These are phyloP conservation scores for Blepharisma stoltei DNA, from an alignment of 73 alveolate genomes.

Conservation along the genomic window DNA sequence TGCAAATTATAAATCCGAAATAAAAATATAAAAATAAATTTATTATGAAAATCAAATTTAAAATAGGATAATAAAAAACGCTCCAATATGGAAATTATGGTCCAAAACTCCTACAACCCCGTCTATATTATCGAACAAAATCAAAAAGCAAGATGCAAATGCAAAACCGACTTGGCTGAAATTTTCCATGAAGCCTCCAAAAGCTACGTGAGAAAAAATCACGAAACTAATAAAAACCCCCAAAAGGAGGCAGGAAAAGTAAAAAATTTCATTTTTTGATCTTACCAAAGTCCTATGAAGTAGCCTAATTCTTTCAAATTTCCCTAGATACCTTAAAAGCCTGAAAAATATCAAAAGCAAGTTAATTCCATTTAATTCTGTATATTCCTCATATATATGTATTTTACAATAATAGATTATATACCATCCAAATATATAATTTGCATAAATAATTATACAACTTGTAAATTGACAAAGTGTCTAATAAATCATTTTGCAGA, in stretches of 20 bases:
- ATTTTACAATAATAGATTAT: too few relatives aligned
- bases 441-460: too few relatives aligned
- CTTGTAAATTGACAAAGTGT: conserved; percentile 17
- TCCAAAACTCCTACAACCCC: background rate
- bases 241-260: conserved; percentile 54
- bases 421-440: conserved; percentile 6
- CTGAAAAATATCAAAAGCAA: conserved; percentile 48
- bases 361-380: conserved; percentile 39
- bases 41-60: too few relatives aligned
- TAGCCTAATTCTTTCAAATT: conserved; percentile 58
- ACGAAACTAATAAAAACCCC: conserved; percentile 61
- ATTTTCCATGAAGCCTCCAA: conserved; percentile 44
- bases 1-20: too few relatives aligned
- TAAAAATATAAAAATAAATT: too few relatives aligned
- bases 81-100: background rate
- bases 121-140: conserved; percentile 23
- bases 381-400: too few relatives aligned
- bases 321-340: conserved; percentile 51
- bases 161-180: conserved; percentile 2
- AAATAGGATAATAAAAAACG: conserved; percentile 12
- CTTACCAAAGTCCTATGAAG: conserved; percentile 44
- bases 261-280: conserved; percentile 60
- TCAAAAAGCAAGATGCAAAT: conserved; percentile 8
- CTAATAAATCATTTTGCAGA: conserved; percentile 27
- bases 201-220: conserved; percentile 51